Evolutionary conservation across 2,329 filamentous ascomycete genomes (phyloP).

Genomic region (Pseudogymnoascus destructans): DNA sequence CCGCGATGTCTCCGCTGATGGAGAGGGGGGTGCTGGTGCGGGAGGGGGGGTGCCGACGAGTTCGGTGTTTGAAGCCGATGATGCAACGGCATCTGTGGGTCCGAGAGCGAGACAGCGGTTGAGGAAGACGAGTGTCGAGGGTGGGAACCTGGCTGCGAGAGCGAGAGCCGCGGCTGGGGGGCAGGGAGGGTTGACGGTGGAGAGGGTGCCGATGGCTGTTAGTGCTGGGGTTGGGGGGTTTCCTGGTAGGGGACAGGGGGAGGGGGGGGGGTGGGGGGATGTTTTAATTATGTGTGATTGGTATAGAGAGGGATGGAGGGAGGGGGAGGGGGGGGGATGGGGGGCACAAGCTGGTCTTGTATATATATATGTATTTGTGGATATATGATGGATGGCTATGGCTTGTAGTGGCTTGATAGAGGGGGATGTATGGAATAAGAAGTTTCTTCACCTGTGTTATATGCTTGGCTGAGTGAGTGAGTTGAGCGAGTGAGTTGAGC

Average conservation of each 20-base stretch:
- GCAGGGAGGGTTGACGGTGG: neutral
- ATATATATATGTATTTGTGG: too few species aligned
- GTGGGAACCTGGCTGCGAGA: slow-evolving; percentile 22
- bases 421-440: too few species aligned
- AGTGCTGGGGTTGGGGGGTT: neutral
- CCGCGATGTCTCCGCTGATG: neutral
- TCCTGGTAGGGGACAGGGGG: neutral
- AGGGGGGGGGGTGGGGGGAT: neutral
- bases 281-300: neutral
- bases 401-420: too few species aligned
- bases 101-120: slow-evolving; percentile 19
- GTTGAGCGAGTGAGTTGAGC: too few species aligned
- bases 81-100: neutral
- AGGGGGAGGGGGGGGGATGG: too few species aligned
- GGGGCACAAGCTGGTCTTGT: too few species aligned
- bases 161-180: slow-evolving; percentile 18
- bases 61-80: neutral
- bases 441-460: too few species aligned
- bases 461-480: too few species aligned
- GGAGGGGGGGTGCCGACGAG: neutral
- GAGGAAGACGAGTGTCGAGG: slow-evolving; percentile 24
- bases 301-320: too few species aligned
- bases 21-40: neutral
- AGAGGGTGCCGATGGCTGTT: neutral
- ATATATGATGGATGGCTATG: too few species aligned